Evolutionary conservation across 2,329 filamentous ascomycete genomes (phyloP), one percentile per base, ranked within the genome.

Genomic region (Didymella arachidicola): DNA sequence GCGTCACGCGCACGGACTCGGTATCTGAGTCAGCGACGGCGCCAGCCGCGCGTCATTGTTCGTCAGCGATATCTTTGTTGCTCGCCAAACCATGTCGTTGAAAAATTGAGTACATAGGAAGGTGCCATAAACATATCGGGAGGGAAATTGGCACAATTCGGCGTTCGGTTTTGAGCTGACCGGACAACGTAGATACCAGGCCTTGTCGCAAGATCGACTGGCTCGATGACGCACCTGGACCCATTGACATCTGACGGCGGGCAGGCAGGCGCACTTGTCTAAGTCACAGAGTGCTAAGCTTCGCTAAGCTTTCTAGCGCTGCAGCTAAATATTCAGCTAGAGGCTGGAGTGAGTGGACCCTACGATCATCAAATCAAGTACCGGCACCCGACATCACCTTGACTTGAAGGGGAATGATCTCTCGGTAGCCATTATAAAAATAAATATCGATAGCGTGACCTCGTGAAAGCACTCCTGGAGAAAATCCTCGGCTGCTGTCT

Each of bases 281-380:
- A 27, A 22, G 19, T 19, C 11, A 25, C 38, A 16, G 11, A 14
- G 14, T 36, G 16, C 46, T 29, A 49, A 39, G 32, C 46, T 27
- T 39, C 25, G 47, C 47, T 50, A 50, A 50, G 47, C 47, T 50
- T 50, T 42, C 8, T 50, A 50, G 47, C 36, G 36, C 36, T 32
- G n/a, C 3, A 2, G 8, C 26, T 26, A 50, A 50, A 36, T 26
- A 14, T 38, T 25, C 25, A 1, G 25, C 3, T 39, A n/a, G 34
- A 29, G 18, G 11, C 19, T 38, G 14, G n/a, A n/a, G 29, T 22
- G 8, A 5, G 7, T 14, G 46, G 12, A 19, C 16, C 25, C 16
- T 32, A 7, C 18, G 8, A 32, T 39, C 46, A 27, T 39, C 25
- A 4, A n/a, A 8, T 41, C 2, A 38, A 38, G 16, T 49, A 34